Conservation (phyloP, 129 eudicot species). For the Tanacetum coccineum region DNA sequence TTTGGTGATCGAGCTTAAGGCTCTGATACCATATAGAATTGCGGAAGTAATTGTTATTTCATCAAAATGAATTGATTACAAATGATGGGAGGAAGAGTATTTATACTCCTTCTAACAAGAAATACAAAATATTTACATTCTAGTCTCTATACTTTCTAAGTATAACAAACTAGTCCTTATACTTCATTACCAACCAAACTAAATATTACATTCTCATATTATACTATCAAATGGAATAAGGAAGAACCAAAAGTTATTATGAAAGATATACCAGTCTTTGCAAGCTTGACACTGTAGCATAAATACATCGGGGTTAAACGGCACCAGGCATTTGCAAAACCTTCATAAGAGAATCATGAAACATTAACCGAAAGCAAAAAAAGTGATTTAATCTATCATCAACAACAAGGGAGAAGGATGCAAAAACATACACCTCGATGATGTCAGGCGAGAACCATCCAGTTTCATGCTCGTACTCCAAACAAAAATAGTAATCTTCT, state of each 20-base stretch:
- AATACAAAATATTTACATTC: too few relatives aligned
- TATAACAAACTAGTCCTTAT: too few relatives aligned
- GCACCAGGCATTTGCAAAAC: constrained; percentile 71
- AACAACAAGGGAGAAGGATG: not conserved
- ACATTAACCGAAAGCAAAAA: not conserved
- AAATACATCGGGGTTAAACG: constrained; percentile 60
- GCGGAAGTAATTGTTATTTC: too few relatives aligned
- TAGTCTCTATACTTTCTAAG: too few relatives aligned
- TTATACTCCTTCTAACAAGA: too few relatives aligned
- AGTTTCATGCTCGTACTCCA: constrained; percentile 58
- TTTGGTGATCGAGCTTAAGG: too few relatives aligned
- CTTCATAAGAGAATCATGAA: constrained; percentile 29
- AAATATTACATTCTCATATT: not conserved
- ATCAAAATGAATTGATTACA: too few relatives aligned
- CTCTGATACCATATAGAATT: too few relatives aligned
- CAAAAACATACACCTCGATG: constrained; percentile 46
- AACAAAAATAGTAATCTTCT: constrained; percentile 63
- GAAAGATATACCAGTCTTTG: constrained; percentile 54
- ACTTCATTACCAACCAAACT: not conserved
- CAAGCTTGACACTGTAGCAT: constrained; percentile 64
- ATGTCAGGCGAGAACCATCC: constrained; percentile 66
- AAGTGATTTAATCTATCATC: not conserved
- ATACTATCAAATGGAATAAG: not conserved
- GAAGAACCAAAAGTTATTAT: too few relatives aligned
- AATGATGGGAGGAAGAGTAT: too few relatives aligned